Conservation (phyloP, 495 filamentous ascomycete genomes). For the Tuber umbilicatum region DNA sequence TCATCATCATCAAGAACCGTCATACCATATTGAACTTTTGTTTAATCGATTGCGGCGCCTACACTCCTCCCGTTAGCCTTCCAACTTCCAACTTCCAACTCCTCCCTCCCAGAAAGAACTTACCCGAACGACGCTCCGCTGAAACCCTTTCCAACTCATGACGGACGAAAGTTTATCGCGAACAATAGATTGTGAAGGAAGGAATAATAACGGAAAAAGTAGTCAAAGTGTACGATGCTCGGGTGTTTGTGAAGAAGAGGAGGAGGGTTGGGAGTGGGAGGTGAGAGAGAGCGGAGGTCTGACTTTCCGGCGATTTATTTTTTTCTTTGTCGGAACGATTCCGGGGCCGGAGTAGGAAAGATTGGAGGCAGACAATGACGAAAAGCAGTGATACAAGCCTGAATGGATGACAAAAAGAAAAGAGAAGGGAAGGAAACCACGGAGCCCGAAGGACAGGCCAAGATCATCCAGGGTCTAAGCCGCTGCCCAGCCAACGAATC, state of each 20-base stretch:
- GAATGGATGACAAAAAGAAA: neutral
- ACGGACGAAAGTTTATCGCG: neutral
- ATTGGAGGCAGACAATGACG: slow-evolving; percentile 30
- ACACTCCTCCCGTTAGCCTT: slow-evolving; percentile 25
- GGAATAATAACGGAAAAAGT: slow-evolving; percentile 11
- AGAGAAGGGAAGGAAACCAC: neutral
- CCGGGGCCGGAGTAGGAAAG: slow-evolving; percentile 23
- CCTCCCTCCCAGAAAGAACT: slow-evolving; percentile 40
- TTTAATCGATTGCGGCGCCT: slow-evolving; percentile 89
- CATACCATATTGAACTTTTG: slow-evolving; percentile 77
- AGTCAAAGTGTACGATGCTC: slow-evolving; percentile 10
- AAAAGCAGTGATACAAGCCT: slow-evolving; percentile 26
- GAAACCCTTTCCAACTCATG: slow-evolving; percentile 97
- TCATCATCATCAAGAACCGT: slow-evolving; percentile 4
- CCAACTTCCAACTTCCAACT: slow-evolving; percentile 13
- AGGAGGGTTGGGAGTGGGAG: slow-evolving; percentile 6
- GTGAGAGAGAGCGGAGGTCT: slow-evolving; percentile 25
- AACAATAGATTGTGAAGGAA: neutral
- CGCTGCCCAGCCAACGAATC: neutral
- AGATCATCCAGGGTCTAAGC: slow-evolving; percentile 1
- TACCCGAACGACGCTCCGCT: slow-evolving; percentile 78
- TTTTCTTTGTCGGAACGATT: slow-evolving; percentile 22
- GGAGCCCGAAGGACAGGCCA: neutral
- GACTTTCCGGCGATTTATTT: slow-evolving; percentile 26
- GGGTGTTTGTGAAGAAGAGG: neutral